These are phyloP conservation scores for Penicillium arizonense DNA, from an alignment of 495 filamentous ascomycete species.

Conservation along the genomic window DNA sequence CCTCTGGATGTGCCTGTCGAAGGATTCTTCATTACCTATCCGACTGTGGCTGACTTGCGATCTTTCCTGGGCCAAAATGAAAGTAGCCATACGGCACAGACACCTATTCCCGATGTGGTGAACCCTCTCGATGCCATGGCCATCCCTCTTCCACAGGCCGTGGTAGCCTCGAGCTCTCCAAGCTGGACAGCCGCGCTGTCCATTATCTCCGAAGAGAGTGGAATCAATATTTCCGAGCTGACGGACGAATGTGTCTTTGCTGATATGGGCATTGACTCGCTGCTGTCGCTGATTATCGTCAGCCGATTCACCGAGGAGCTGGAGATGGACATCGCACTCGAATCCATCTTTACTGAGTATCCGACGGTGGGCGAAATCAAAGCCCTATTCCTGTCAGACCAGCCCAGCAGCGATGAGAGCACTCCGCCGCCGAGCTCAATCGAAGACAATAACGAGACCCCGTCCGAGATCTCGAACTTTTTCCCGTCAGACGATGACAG, in stretches of 20 bases:
- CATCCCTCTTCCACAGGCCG: background rate
- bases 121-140: too few species aligned
- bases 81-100: background rate
- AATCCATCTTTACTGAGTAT: conserved; percentile 51
- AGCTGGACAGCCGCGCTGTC: background rate
- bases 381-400: background rate
- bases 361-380: conserved; percentile 35
- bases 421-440: background rate
- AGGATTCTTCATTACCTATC: conserved; percentile 46
- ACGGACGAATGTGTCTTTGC: conserved; percentile 32
- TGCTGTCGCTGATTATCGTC: conserved; percentile 45
- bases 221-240: conserved; percentile 21
- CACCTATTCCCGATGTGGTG: background rate
- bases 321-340: conserved; percentile 29
- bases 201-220: conserved; percentile 25
- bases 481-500: background rate
- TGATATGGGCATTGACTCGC: conserved; percentile 53
- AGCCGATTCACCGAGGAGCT: conserved; percentile 36
- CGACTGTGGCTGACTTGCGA: conserved; percentile 36
- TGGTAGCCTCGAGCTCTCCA: background rate
- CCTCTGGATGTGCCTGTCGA: conserved; percentile 37
- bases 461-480: background rate
- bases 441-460: background rate
- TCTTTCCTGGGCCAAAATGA: background rate
- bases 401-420: background rate